A percentile compares a stretch with the other conserved stretches of the same genome.
These are phyloP conservation scores for Nectriaceae sp. DNA, from an alignment of 2,329 filamentous ascomycete genomes.

Conservation along the genomic window DNA sequence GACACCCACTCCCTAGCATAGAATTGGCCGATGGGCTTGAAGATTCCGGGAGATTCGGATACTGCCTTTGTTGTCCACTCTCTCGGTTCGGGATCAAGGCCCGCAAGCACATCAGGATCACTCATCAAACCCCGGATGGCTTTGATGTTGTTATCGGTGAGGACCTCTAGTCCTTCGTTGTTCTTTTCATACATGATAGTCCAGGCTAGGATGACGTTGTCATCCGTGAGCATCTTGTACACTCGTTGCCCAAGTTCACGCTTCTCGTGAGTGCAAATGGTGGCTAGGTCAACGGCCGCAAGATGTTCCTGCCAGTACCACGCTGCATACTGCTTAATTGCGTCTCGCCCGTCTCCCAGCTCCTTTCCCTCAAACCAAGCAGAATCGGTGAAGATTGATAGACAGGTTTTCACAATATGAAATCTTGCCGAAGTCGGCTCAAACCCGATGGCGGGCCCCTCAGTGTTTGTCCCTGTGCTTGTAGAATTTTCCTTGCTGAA, in stretches of 20 bases:
- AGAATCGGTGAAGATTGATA: constrained; percentile 41
- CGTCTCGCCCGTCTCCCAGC: constrained; percentile 28
- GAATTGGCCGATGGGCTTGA: constrained; percentile 39
- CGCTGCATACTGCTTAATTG: constrained; percentile 42
- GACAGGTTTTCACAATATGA: constrained; percentile 40
- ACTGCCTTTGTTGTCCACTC: constrained; percentile 33
- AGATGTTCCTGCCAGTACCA: constrained; percentile 50
- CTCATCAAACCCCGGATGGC: constrained; percentile 39
- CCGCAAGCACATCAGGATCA: constrained; percentile 33
- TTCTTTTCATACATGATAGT: constrained; percentile 42
- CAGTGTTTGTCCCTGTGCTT: constrained; percentile 12
- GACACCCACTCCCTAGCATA: constrained; percentile 43
- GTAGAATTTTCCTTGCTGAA: constrained; percentile 36
- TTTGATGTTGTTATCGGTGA: constrained; percentile 41
- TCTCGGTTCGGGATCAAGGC: constrained; percentile 30
- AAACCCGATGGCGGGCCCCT: constrained; percentile 34
- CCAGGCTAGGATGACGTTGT: constrained; percentile 40
- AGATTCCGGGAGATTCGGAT: constrained; percentile 31
- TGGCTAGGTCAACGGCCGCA: constrained; percentile 33
- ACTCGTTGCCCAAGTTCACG: constrained; percentile 35
- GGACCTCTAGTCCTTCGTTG: constrained; percentile 43
- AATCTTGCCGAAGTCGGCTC: constrained; percentile 35
- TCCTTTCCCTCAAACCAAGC: constrained; percentile 31
- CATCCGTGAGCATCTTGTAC: constrained; percentile 40
- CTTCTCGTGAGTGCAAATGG: constrained; percentile 32